A percentile compares a stretch with the other conserved stretches of the same genome.
Evolutionary conservation across 495 filamentous ascomycete genomes (phyloP).

Genomic region (Glutinoglossum americanum): DNA sequence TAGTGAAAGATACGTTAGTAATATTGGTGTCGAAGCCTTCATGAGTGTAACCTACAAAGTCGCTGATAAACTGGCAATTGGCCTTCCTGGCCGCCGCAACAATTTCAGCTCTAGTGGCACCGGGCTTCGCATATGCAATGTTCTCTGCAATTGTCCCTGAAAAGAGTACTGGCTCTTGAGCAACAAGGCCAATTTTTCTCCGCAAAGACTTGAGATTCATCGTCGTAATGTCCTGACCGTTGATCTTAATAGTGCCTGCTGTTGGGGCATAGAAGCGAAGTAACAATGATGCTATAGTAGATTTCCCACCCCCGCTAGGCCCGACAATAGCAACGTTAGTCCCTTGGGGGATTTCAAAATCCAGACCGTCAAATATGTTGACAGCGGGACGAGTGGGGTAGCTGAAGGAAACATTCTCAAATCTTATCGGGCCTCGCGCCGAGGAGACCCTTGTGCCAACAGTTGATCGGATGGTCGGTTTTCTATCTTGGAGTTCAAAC

Average conservation of each 20-base stretch:
- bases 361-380: constrained; percentile 67
- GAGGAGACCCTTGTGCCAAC: constrained; percentile 54
- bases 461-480: constrained; percentile 68
- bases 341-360: constrained; percentile 80
- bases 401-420: constrained; percentile 64
- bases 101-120: constrained; percentile 59
- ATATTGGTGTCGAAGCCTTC: background rate
- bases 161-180: constrained; percentile 91
- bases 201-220: constrained; percentile 94
- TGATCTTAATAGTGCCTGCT: constrained; percentile 55
- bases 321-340: constrained; percentile 93
- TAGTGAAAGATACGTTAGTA: constrained; percentile 7
- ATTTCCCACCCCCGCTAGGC: constrained; percentile 85
- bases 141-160: constrained; percentile 93
- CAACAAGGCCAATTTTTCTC: constrained; percentile 80
- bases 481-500: constrained; percentile 88
- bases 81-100: constrained; percentile 72
- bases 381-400: constrained; percentile 86
- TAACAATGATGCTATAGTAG: constrained; percentile 72
- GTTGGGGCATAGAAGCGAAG: constrained; percentile 81
- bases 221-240: constrained; percentile 57
- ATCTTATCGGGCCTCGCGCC: constrained; percentile 69
- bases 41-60: constrained; percentile 39
- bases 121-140: constrained; percentile 77
- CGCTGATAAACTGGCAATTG: constrained; percentile 92